A percentile compares a stretch with the other conserved stretches of the same genome.
These are phyloP conservation scores for Suhomyces ambrosiae DNA, from an alignment of 1,139 yeast species.

Conservation along the genomic window DNA sequence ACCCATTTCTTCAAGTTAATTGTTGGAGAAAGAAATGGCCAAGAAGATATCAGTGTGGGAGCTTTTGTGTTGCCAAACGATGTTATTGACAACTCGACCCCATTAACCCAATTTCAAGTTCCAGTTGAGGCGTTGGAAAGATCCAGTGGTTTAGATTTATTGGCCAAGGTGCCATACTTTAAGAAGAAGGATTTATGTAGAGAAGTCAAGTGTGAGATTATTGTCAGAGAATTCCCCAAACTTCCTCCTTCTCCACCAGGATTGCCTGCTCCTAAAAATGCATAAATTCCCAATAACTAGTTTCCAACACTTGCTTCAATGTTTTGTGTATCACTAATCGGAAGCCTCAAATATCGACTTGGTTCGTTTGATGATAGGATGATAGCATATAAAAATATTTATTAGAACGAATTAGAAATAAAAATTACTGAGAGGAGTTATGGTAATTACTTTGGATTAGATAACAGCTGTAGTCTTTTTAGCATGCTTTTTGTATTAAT, in stretches of 20 bases:
- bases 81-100: constrained; percentile 65
- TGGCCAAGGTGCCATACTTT: constrained; percentile 64
- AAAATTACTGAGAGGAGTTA: no score
- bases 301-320: no score
- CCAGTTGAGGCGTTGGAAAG: constrained; percentile 89
- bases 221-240: constrained; percentile 80
- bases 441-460: no score
- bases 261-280: constrained; percentile 20
- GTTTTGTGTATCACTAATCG: no score
- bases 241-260: no score
- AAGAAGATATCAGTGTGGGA: constrained; percentile 68
- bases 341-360: no score
- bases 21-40: constrained; percentile 68
- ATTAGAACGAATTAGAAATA: no score
- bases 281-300: not conserved
- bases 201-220: constrained; percentile 76
- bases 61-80: constrained; percentile 94
- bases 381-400: no score
- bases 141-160: constrained; percentile 79
- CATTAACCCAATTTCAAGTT: constrained; percentile 76
- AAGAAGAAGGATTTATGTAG: constrained; percentile 71
- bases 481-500: no score
- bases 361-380: no score
- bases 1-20: constrained; percentile 92
- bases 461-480: no score